phyloP scores from a whole-genome alignment of 106 monocot species.

The Phalaenopsis equestris region DNA sequence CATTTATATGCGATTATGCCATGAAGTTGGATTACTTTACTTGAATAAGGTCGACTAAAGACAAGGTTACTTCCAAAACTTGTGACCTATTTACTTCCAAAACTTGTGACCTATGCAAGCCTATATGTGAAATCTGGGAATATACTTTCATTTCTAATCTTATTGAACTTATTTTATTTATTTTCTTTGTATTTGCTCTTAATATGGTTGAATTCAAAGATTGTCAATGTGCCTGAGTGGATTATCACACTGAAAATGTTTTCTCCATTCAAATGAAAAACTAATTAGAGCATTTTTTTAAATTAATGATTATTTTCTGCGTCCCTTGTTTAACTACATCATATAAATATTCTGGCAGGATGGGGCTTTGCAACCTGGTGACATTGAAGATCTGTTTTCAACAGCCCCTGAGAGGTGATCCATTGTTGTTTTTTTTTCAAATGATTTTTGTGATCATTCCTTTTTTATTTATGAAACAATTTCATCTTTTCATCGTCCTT shows the following conservation, averaged over 20 bases:
- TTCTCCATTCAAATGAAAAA: not conserved
- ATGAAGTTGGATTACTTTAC: not conserved
- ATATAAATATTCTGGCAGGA: slow-evolving; percentile 31
- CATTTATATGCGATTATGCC: not conserved
- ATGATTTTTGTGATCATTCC: not conserved
- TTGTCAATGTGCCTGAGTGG: not conserved
- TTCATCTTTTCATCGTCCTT: not conserved
- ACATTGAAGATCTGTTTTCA: slow-evolving; percentile 95
- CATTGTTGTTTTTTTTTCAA: not conserved
- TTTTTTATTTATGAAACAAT: not conserved
- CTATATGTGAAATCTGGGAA: not conserved
- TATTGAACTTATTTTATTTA: not conserved
- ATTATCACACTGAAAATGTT: not conserved
- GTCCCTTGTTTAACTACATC: not conserved
- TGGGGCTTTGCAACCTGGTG: slow-evolving; percentile 68
- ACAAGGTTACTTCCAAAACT: not conserved
- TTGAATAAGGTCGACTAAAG: not conserved
- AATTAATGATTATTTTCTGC: not conserved
- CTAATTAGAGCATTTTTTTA: not conserved
- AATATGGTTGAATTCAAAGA: not conserved
- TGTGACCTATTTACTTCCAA: not conserved
- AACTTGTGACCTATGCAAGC: too few species aligned
- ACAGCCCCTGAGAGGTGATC: slow-evolving; percentile 91
- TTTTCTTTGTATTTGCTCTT: not conserved
- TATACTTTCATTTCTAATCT: not conserved